Base-by-base conservation (phyloP, 1,284 basidiomycete species). In the Leccinum pachyderme region DNA sequence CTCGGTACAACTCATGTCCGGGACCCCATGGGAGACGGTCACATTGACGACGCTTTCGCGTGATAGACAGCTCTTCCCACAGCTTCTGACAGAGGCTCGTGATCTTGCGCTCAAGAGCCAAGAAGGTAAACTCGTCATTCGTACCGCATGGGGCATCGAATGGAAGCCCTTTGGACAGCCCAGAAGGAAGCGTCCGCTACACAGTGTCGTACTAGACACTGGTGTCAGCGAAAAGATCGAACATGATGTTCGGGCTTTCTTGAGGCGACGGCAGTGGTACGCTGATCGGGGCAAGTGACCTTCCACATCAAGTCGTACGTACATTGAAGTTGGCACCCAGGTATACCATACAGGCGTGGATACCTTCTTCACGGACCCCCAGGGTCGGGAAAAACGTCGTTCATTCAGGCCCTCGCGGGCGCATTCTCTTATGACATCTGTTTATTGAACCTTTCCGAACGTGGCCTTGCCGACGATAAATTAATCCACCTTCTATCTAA, bases 131-230 rank as follows among this genome's bases (percentile, higher is more conserved):
- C 93, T 97, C 22, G 89, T 98, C 53, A 91, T 99, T 58, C 93
- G 96, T 64, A 98, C 95, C 0, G 93, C 95, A 8, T 97, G 95
- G 93, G 94, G 94, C 0, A 87, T 87, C 18, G 95, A 98, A 69
- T 99, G 97, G 97, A 81, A 86, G 54, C 95, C 93, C 4, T 99
- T 99, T 67, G 97, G 97, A 5, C 88, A 91, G 63, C 96, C 97
- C 24, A 79, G 96, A 51, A 78, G 88, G 56, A 94, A 95, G 70
- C 79, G 97, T 41, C 89, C 95, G 35, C 72, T 99, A 46, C 81
- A 84, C 31, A 97, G 94, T 61, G 97, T 99, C n/a, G 91, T 99
- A 2, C 79, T 99, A 3, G 87, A 85, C 37, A 74, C 86, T 24
- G 95, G 89, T 4, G 80, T 94, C 15, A 83, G 86, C 13, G 90